Evolutionary conservation across 495 filamentous ascomycete genomes (phyloP).

Genomic region (Haplographium delicatum): DNA sequence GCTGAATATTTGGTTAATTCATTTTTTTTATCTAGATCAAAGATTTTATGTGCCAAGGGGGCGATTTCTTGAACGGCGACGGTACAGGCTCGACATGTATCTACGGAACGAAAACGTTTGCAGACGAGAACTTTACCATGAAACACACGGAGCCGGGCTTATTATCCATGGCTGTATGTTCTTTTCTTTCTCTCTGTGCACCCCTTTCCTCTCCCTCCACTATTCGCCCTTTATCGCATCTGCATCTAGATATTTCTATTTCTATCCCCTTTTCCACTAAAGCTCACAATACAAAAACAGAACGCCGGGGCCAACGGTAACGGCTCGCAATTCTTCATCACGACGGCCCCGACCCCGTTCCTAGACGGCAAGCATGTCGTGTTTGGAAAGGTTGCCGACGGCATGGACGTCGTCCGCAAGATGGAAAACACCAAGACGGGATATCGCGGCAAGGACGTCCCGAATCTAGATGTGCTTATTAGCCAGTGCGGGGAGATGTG

Average conservation of each 20-base stretch:
- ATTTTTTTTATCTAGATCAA: constrained; percentile 60
- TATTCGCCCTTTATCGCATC: no score
- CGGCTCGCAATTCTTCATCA: constrained; percentile 97
- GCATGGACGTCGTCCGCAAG: constrained; percentile 84
- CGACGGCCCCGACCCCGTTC: constrained; percentile 76
- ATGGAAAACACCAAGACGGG: constrained; percentile 83
- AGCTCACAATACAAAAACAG: no score
- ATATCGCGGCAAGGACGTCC: constrained; percentile 64
- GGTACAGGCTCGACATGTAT: constrained; percentile 86
- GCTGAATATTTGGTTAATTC: not conserved
- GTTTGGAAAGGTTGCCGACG: constrained; percentile 85
- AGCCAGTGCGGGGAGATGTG: constrained; percentile 87
- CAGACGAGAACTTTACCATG: constrained; percentile 82
- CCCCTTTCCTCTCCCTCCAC: no score
- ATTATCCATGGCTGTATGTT: constrained; percentile 95
- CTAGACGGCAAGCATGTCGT: constrained; percentile 95
- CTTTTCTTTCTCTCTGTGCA: no score
- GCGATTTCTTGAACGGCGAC: constrained; percentile 92
- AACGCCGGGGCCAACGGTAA: no score
- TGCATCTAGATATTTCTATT: no score
- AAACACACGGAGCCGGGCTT: constrained; percentile 76
- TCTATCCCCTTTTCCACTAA: no score
- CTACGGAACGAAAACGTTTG: constrained; percentile 77
- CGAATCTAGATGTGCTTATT: constrained; percentile 79
- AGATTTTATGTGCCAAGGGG: constrained; percentile 94